Base-by-base conservation (phyloP, 2,329 filamentous ascomycete genomes). In the Colletotrichum sp. region DNA sequence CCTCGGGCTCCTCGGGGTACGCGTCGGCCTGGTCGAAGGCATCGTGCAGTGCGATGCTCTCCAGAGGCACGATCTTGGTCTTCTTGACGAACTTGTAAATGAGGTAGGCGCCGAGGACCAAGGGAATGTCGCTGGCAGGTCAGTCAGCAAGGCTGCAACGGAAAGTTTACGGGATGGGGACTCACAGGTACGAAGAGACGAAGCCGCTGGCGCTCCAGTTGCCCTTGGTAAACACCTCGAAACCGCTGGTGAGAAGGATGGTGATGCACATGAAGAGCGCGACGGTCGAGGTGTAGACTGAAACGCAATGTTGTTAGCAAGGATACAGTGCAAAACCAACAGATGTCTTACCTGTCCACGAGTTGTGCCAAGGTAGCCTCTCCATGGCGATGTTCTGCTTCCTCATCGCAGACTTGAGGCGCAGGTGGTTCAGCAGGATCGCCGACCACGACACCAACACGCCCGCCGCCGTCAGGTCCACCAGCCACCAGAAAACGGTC, bases 161-260 rank as follows among this genome's bases (percentile, higher is more conserved):
- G 5, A 32, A 72, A 25, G 25, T 25, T 25, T 25, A 25, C 25
- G 25, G 93, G 16, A 92, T 88, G 0, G 91, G 90, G 65, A 94
- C 90, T 19, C 91, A 92, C 30, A 93, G 88, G 78, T 94, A 94
- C 0, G 91, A 88, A 0, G 92, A 93, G 16, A 93, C 85, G 80
- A 94, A 94, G 64, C 83, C 87, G 30, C 85, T 86, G 1, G 87
- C 87, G n/a, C 86, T 88, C 88, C 90, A 94, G n/a, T 90, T 86
- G 7, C 86, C 85, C 0, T 90, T 89, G 83, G 91, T 92, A 81
- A 94, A 94, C 6, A 92, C 90, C 52, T 89, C 88, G 80, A 94
- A 94, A 2, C 92, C 93, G 77, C 93, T 93, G 6, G 94, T 95
- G 55, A 95, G 86, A 5, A 96, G 85, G 76, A 95, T 93, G 55